Evolutionary conservation across 2,329 filamentous ascomycete genomes (phyloP).

Genomic region (Trichoderma endophyticum): DNA sequence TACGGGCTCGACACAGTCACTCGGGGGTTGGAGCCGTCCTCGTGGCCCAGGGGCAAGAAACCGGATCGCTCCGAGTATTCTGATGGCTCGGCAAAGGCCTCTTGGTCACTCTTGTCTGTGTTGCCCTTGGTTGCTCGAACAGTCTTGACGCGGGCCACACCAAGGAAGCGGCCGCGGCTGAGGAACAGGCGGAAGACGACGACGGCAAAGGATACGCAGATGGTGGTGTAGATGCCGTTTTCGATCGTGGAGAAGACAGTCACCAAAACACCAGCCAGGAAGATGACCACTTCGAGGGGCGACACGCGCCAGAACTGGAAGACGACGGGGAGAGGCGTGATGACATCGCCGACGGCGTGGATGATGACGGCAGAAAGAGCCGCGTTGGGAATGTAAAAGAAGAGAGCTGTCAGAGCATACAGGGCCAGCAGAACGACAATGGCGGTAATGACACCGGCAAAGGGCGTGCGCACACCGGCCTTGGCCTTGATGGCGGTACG

Average conservation of each 20-base stretch:
- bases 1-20: slow-evolving; percentile 45
- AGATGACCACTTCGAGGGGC: slow-evolving; percentile 77
- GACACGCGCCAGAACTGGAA: slow-evolving; percentile 88
- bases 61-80: slow-evolving; percentile 37
- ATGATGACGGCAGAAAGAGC: slow-evolving; percentile 81
- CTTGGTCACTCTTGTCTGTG: slow-evolving; percentile 32
- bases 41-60: slow-evolving; percentile 48
- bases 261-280: slow-evolving; percentile 79
- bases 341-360: slow-evolving; percentile 82
- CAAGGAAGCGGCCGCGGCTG: slow-evolving; percentile 74
- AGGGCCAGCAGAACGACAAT: slow-evolving; percentile 78
- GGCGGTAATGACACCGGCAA: slow-evolving; percentile 82
- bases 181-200: slow-evolving; percentile 76
- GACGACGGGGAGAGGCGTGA: slow-evolving; percentile 77
- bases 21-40: slow-evolving; percentile 50
- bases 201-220: slow-evolving; percentile 65
- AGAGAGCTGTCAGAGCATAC: slow-evolving; percentile 77
- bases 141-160: slow-evolving; percentile 77
- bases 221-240: slow-evolving; percentile 80
- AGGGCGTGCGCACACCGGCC: slow-evolving; percentile 80
- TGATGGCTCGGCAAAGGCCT: slow-evolving; percentile 45
- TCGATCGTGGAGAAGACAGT: slow-evolving; percentile 81
- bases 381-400: slow-evolving; percentile 83
- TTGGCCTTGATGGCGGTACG: slow-evolving; percentile 94
- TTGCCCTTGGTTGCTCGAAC: slow-evolving; percentile 57